These are phyloP conservation scores for Salinomyces thailandicus DNA, from an alignment of 2,329 filamentous ascomycete genomes.

Conservation along the genomic window DNA sequence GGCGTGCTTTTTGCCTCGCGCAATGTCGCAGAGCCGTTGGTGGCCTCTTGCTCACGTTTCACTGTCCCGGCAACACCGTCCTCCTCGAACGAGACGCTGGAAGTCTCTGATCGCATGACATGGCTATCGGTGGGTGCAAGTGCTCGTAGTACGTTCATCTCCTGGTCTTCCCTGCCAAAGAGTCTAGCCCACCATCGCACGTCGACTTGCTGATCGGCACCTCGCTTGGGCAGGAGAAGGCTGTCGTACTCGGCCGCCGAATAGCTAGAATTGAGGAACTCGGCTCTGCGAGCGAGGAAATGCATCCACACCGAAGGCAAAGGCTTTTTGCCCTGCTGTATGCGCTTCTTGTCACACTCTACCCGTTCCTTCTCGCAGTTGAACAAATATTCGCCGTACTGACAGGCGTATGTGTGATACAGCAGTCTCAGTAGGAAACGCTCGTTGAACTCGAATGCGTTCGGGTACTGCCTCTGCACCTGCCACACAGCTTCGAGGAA, in stretches of 20 bases:
- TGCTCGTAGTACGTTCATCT: constrained; percentile 60
- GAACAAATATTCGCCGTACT: constrained; percentile 93
- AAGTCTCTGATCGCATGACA: constrained; percentile 1
- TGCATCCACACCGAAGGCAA: constrained; percentile 94
- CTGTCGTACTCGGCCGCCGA: constrained; percentile 67
- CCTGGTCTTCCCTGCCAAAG: constrained; percentile 75
- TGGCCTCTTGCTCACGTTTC: neutral
- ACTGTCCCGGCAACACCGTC: constrained; percentile 2
- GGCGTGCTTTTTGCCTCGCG: constrained; percentile 5
- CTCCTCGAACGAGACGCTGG: constrained; percentile 5
- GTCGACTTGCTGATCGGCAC: constrained; percentile 39
- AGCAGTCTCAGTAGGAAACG: constrained; percentile 78
- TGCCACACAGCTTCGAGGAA: constrained; percentile 94
- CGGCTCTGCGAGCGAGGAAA: constrained; percentile 67
- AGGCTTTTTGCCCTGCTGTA: constrained; percentile 29
- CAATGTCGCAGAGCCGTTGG: neutral
- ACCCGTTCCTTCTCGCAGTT: constrained; percentile 85
- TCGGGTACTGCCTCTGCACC: constrained; percentile 71
- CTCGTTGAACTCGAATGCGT: constrained; percentile 92
- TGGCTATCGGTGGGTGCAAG: constrained; percentile 1
- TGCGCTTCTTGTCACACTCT: constrained; percentile 69
- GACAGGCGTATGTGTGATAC: constrained; percentile 90
- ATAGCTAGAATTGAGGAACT: constrained; percentile 77
- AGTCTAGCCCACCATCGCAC: constrained; percentile 90
- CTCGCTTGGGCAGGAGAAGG: constrained; percentile 62